Conservation (phyloP, 257 asterid species). For the Solanum raphanifolium region DNA sequence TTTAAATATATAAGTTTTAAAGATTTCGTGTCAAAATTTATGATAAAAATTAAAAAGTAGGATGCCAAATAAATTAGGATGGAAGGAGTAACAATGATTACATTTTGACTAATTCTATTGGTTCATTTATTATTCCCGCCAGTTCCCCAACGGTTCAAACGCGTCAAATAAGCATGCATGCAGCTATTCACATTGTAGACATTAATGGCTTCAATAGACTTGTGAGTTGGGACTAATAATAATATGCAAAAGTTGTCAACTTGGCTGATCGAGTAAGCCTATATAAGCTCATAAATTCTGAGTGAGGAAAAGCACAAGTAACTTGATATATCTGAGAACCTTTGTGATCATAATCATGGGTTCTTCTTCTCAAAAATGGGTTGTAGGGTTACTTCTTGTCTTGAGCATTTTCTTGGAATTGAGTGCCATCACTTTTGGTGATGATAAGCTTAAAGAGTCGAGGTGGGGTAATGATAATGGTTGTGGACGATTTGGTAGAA, state of each 20-base stretch:
- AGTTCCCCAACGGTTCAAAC: constrained; percentile 24
- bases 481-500: constrained; percentile 12
- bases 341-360: constrained; percentile 4
- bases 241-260: not conserved
- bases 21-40: not conserved
- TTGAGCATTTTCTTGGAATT: constrained; percentile 14
- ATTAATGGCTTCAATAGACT: constrained; percentile 3
- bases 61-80: not conserved
- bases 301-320: not conserved
- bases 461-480: constrained; percentile 18
- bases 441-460: constrained; percentile 7
- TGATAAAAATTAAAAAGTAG: not conserved
- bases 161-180: constrained; percentile 17
- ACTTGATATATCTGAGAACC: not conserved
- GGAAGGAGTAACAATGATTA: not conserved
- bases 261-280: not conserved
- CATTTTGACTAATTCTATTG: not conserved
- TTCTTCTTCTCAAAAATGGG: constrained; percentile 6
- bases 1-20: not conserved
- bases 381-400: constrained; percentile 6
- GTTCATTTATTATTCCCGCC: constrained; percentile 19
- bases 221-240: not conserved
- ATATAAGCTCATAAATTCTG: not conserved
- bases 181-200: not conserved
- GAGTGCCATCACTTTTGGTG: constrained; percentile 7